Evolutionary conservation across 148 eudicot species (phyloP), one percentile per base, ranked within the genome.

Genomic region (Rhododendron ferrugineum): DNA sequence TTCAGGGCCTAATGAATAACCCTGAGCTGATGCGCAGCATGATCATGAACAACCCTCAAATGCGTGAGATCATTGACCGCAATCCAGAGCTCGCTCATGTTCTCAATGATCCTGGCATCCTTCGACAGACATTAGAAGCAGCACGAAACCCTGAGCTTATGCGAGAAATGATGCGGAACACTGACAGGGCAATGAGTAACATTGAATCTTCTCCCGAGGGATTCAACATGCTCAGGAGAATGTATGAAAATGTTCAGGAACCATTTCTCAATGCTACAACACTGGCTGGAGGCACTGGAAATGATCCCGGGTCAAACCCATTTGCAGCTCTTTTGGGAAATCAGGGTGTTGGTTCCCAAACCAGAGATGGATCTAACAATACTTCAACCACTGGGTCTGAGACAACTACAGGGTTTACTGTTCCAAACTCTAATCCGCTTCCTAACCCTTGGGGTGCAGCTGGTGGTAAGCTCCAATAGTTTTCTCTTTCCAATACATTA

Each of bases 101-200:
- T 88, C 94, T 97, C 58, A 97, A 97, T 85, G 98, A 97, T 83
- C 98, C 99, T n/a, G 90, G 93, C 82, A 94, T 94, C 87, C 98
- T 97, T 72, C 87, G 99, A 74, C 99, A 97, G 87, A 95, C 99
- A 78, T 86, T 97, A 79, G 99, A 97, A 88, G 96, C 99, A 78
- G 98, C 98, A 44, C 89, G 99, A 87, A 97, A 97, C 76, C 99
- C 99, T 86, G 98, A 95, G 89, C 91, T 97, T 82, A 97, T 95
- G 99, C 96, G 99, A 76, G 99, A 97, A 90, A 97, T 97, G 99
- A 95, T 97, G 99, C 93, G 99, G 46, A 97, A 97, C 87, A 97
- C 99, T 77, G 98, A 97, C 84, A 94, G 99, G 91, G 98, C 98
- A 86, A 97, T 95, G 99, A 97, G 99, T 86, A 97, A 97, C 83